Evolutionary conservation across 1,284 basidiomycete genomes (phyloP).

Genomic region (Microstroma glucosiphilum): DNA sequence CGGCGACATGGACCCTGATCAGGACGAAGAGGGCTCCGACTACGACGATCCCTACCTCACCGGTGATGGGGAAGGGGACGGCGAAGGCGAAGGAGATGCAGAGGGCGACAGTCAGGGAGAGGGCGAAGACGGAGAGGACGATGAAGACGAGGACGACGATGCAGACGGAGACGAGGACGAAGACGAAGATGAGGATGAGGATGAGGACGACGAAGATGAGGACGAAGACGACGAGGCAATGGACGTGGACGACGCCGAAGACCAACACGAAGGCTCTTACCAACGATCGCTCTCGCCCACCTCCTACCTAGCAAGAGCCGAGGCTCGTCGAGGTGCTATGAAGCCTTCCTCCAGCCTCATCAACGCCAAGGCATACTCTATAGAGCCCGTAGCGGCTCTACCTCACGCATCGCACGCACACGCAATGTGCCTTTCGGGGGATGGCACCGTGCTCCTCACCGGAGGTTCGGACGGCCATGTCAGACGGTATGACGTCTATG

Average conservation of each 20-base stretch:
- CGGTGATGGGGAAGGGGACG: conserved; percentile 12
- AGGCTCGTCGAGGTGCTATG: conserved; percentile 11
- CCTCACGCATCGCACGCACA: conserved; percentile 83
- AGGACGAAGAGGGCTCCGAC: not conserved
- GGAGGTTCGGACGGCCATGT: conserved; percentile 91
- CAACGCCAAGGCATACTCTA: conserved; percentile 44
- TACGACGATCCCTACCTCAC: conserved; percentile 8
- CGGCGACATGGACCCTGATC: not conserved
- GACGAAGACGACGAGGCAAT: conserved; percentile 2
- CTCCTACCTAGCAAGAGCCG: conserved; percentile 13
- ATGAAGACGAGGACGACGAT: not conserved
- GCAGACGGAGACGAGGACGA: conserved; percentile 3
- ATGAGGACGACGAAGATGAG: conserved; percentile 10
- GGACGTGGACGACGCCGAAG: not conserved
- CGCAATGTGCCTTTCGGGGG: conserved; percentile 73
- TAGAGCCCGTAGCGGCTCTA: conserved; percentile 88
- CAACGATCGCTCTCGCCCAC: not conserved
- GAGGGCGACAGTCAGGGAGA: conserved; percentile 11
- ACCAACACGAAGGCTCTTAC: not conserved
- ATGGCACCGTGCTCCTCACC: conserved; percentile 80
- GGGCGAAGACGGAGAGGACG: not conserved
- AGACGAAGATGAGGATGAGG: conserved; percentile 12
- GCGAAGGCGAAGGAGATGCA: conserved; percentile 3
- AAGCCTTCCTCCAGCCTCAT: conserved; percentile 10
- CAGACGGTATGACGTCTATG: conserved; percentile 83